Base-by-base conservation (phyloP, 2,329 filamentous ascomycete species). In the Colletotrichum limetticola region DNA sequence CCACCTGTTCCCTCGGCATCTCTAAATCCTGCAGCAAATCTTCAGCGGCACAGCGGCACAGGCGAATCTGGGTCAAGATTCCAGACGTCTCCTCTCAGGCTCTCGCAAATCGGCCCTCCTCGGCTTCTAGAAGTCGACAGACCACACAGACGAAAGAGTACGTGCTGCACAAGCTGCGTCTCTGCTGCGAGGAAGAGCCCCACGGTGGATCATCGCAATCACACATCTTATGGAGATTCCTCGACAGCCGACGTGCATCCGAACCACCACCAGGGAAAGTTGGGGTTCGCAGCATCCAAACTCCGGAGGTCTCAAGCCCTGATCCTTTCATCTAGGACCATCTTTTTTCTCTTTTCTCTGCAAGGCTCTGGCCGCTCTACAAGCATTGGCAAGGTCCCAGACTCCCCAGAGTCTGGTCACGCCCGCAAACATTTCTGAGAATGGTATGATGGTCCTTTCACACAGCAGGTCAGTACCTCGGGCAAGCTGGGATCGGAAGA, bases 151-250 rank as follows among this genome's bases (percentile, higher is more conserved):
- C 30, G 8, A n/a, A 30, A 55, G 55, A 19, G 52, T 30, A 46
- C 8, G 42, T 49, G 42, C 42, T 4, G 19, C 42, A 22, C 19
- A 49, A 49, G 42, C 42, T n/a, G 26, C 26, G 26, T 26, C 26
- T 26, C 26, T 26, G 26, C 26, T 26, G 42, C 42, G 19, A 49
- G 42, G 8, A 24, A 56, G 35, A 30, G 69, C 65, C 53, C 59
- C 69, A 64, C 66, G 65, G 69, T 72, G 65, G 69, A 72, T 72
- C 69, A 42, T 22, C 19, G 42, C 42, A 69, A 72, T 72, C 59
- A 59, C 37, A 32, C 52, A 52, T 60, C 59, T 53, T 53, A 53
- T 59, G 63, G 53, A 64, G 28, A 22, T 49, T 49, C 42, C 22
- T 53, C 42, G 8, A 28, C 53, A 62, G 30, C 69, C 57, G 59